phyloP scores from a whole-genome alignment of 2,329 filamentous ascomycete genomes.

The Bipolaris victoriae region DNA sequence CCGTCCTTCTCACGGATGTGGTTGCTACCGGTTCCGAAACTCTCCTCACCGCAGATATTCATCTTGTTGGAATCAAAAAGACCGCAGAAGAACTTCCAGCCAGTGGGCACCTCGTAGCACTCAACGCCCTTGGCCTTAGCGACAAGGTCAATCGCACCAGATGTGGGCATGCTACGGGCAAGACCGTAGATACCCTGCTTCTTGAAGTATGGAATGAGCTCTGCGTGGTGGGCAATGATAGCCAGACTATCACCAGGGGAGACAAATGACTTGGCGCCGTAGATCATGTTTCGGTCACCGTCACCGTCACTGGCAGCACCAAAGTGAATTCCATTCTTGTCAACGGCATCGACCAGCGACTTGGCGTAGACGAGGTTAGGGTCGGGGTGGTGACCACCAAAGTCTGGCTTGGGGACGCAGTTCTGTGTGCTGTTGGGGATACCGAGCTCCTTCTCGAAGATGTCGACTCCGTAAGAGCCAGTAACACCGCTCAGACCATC shows the following conservation, averaged over 20 bases:
- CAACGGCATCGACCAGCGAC: conserved; percentile 90
- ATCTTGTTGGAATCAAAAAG: conserved; percentile 98
- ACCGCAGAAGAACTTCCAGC: conserved; percentile 99
- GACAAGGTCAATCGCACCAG: conserved; percentile 91
- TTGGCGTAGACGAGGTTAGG: conserved; percentile 97
- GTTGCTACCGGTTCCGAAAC: conserved; percentile 96
- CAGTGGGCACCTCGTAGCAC: conserved; percentile 96
- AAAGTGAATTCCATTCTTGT: conserved; percentile 90
- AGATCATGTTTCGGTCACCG: conserved; percentile 99
- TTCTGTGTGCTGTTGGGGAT: conserved; percentile 85
- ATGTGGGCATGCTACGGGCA: conserved; percentile 97
- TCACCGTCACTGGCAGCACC: conserved; percentile 96
- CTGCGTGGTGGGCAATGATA: conserved; percentile 96
- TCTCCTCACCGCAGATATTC: conserved; percentile 99
- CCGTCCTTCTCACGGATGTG: conserved; percentile 99
- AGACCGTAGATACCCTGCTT: conserved; percentile 95
- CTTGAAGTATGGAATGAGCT: conserved; percentile 98
- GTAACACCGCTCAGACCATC: conserved; percentile 95
- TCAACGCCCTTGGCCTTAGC: conserved; percentile 91
- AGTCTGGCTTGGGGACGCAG: conserved; percentile 90
- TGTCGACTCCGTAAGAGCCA: conserved; percentile 90
- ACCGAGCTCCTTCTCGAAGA: conserved; percentile 93
- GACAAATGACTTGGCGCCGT: conserved; percentile 94
- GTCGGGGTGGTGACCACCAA: conserved; percentile 95
- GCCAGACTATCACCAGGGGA: conserved; percentile 96